Evolutionary conservation across 495 filamentous ascomycete species (phyloP), one percentile per base, ranked within the genome.

Genomic region (Xylaria bambusicola): DNA sequence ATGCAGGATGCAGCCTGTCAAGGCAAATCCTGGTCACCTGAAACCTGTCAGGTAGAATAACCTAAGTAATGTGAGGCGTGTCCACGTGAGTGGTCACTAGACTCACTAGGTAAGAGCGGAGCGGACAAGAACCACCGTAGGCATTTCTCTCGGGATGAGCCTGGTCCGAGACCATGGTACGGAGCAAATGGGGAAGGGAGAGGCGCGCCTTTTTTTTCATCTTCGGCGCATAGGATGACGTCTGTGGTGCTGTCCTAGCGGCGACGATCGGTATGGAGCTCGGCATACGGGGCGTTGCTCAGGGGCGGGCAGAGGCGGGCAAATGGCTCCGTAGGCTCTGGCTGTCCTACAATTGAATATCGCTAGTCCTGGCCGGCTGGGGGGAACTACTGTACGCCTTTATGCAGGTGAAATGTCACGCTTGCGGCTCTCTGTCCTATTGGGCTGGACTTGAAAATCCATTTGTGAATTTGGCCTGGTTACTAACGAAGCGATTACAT

Each of bases 251-350:
- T 10, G 26, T 17, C 52, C 21, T 44, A 54, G 38, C 52, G 36
- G 36, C 38, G 52, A 21, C 17, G 52, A 54, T 54, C 52, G 52
- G 52, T 44, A 27, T 15, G 24, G 50, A 53, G 21, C 23, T 53
- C 35, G 35, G 35, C 50, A 15, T 33, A 41, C 49, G 50, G 35
- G 23, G 50, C 3, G 5, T 13, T 20, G 27, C 23, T n/a, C 7
- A 50, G 49, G 49, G 41, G 44, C 7, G 2, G 23, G 7, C 41
- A 8, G 17, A 8, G 5, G 44, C 44, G 6, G 52, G 24, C 38
- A 31, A 44, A 54, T 17, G 23, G 51, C 35, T 33, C 29, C 49
- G 49, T 53, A 20, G 21, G 24, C 13, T 27, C 8, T 4, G 6
- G 13, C n/a, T n/a, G 6, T 15, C 36, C 7, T 15, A 15, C 15